phyloP scores from a whole-genome alignment of 495 filamentous ascomycete genomes.

The Hyaloscypha hepaticicola region DNA sequence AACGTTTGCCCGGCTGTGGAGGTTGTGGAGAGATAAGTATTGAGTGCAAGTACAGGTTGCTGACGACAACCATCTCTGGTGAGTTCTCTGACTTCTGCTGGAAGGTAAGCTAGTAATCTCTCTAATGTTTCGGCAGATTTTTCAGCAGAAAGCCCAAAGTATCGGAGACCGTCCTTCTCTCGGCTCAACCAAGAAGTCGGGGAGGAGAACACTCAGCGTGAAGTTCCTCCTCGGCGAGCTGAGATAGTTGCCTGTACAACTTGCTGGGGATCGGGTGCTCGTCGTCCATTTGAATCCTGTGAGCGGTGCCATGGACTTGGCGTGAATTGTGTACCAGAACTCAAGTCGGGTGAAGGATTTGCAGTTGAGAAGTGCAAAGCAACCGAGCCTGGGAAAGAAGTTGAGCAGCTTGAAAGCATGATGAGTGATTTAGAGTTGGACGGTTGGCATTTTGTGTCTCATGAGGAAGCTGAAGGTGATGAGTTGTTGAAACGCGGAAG shows the following conservation, averaged over 20 bases:
- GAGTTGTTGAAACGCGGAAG: background rate
- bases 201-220: background rate
- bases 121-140: background rate
- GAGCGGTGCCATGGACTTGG: background rate
- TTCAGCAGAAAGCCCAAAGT: background rate
- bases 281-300: background rate
- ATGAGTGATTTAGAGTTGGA: background rate
- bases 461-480: background rate
- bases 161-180: background rate
- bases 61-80: background rate
- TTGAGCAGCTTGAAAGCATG: background rate
- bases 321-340: background rate
- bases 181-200: background rate
- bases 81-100: background rate
- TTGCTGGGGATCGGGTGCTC: too few species aligned
- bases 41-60: background rate
- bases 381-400: background rate
- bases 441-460: background rate
- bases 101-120: too few species aligned
- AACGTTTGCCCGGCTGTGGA: background rate
- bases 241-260: background rate
- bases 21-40: background rate
- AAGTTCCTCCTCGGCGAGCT: background rate
- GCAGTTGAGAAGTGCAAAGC: too few species aligned
- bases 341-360: too few species aligned